Percentiles rank a stretch among this genome's conserved stretches.
Evolutionary conservation across 495 filamentous ascomycete species (phyloP).

Genomic region (Penicillium diatomitis): DNA sequence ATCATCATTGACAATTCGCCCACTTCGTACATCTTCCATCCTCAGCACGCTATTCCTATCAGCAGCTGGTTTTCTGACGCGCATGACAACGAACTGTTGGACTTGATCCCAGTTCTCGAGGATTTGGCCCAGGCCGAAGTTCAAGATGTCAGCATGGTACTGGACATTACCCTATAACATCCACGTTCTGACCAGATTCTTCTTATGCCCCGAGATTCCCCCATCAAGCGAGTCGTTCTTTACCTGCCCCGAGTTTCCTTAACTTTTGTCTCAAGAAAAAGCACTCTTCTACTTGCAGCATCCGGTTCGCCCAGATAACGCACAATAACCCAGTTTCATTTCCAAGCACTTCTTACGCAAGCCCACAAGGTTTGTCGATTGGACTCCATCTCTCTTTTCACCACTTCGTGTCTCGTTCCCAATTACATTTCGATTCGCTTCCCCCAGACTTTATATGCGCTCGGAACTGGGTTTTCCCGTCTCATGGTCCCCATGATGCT

Average conservation of each 20-base stretch:
- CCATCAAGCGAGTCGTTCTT: conserved; percentile 22
- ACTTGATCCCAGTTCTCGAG: conserved; percentile 97
- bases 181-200: conserved; percentile 16
- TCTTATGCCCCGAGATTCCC: conserved; percentile 25
- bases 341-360: conserved; percentile 15
- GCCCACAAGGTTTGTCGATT: background rate
- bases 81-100: conserved; percentile 97
- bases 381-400: too few relatives aligned
- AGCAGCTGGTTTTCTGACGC: conserved; percentile 99
- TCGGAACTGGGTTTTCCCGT: too few relatives aligned
- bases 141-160: conserved; percentile 91
- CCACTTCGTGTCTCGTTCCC: too few relatives aligned
- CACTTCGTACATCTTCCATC: conserved; percentile 98
- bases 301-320: background rate
- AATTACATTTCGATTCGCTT: too few relatives aligned
- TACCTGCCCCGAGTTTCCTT: conserved; percentile 6
- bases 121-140: conserved; percentile 84
- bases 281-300: conserved; percentile 3
- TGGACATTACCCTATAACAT: conserved; percentile 80
- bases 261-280: conserved; percentile 17
- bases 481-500: too few relatives aligned
- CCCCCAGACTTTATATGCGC: too few relatives aligned
- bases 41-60: conserved; percentile 97
- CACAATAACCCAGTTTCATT: background rate
- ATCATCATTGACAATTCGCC: conserved; percentile 99